phyloP scores from a whole-genome alignment of 805 yeast genomes.

The Kazachstania africana region DNA sequence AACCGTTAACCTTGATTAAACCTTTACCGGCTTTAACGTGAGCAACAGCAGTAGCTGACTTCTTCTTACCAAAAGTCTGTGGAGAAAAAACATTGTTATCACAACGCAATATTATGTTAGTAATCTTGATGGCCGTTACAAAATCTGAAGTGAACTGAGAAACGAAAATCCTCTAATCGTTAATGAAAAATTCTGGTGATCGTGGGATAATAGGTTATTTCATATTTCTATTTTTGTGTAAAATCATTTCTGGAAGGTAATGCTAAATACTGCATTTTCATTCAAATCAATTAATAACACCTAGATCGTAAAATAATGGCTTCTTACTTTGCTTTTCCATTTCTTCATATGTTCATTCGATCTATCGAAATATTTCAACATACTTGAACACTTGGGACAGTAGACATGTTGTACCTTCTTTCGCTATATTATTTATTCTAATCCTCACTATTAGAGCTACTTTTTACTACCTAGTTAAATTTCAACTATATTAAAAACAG shows the following conservation, averaged over 20 bases:
- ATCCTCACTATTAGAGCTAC: not conserved
- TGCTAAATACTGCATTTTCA: no score
- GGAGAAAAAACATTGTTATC: constrained; percentile 6
- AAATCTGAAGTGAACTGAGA: not conserved
- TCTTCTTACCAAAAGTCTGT: constrained; percentile 99
- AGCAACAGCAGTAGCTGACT: constrained; percentile 99
- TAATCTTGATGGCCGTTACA: no score
- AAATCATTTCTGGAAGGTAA: not conserved
- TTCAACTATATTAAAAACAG: not conserved
- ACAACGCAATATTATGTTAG: constrained; percentile 5
- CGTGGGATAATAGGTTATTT: not conserved
- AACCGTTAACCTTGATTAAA: constrained; percentile 97
- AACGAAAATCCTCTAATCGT: not conserved
- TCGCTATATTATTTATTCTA: constrained; percentile 8
- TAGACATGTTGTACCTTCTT: constrained; percentile 41
- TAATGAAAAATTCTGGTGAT: not conserved
- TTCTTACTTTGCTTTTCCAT: no score
- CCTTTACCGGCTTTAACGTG: constrained; percentile 99
- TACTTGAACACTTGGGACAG: constrained; percentile 62
- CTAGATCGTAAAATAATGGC: no score
- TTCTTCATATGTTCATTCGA: no score
- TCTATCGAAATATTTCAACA: no score
- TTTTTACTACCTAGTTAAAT: not conserved
- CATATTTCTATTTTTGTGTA: no score
- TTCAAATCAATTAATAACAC: no score